These are phyloP conservation scores for Sphaerostilbella broomeana DNA, from an alignment of 2,329 filamentous ascomycete species.

Conservation along the genomic window DNA sequence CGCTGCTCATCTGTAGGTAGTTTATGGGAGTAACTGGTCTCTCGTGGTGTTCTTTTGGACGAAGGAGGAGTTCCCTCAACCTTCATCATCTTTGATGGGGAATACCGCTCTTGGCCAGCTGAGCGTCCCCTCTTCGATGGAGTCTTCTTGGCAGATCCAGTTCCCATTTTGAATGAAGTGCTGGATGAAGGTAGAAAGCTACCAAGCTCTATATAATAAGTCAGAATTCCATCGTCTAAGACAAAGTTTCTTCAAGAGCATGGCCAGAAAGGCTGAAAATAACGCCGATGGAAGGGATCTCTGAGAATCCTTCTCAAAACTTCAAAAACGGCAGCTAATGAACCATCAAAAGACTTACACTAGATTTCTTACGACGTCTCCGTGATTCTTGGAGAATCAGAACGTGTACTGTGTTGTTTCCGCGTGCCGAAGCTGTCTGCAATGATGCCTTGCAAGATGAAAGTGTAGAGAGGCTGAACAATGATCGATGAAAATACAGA, in stretches of 20 bases:
- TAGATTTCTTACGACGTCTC: too few species aligned
- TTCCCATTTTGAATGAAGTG: constrained; percentile 12
- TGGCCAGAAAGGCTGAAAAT: too few species aligned
- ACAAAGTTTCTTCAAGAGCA: too few species aligned
- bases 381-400: too few species aligned
- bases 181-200: not conserved
- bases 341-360: too few species aligned
- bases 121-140: constrained; percentile 18
- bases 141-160: constrained; percentile 14
- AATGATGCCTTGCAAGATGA: constrained; percentile 2
- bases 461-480: not conserved
- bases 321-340: too few species aligned
- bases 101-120: constrained; percentile 10
- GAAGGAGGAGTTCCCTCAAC: constrained; percentile 2
- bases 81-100: constrained; percentile 13
- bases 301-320: too few species aligned
- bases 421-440: too few species aligned
- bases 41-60: constrained; percentile 7
- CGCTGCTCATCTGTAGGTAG: constrained; percentile 22
- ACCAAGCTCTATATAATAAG: too few species aligned
- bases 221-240: too few species aligned
- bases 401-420: too few species aligned
- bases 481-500: not conserved
- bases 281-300: too few species aligned
- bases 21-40: constrained; percentile 19